Evolutionary conservation across 192 early-diverging fungal species (phyloP).

Genomic region (Oehlia diaphana): DNA sequence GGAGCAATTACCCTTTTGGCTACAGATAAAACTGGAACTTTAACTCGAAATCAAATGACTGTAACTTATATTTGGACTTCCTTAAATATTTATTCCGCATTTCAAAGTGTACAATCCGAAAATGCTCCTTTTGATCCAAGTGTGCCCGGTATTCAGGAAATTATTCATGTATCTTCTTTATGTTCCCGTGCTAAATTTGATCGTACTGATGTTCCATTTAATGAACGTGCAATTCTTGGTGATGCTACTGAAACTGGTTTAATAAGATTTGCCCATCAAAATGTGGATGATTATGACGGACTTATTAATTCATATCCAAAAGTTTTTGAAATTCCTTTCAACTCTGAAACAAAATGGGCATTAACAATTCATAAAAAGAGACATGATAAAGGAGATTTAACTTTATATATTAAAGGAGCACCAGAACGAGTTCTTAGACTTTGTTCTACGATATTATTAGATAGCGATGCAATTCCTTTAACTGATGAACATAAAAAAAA

Average conservation of each 20-base stretch:
- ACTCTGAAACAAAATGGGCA: slow-evolving; percentile 94
- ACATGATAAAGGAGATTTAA: slow-evolving; percentile 67
- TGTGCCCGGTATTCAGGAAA: slow-evolving; percentile 68
- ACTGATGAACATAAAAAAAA: slow-evolving; percentile 62
- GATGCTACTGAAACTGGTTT: slow-evolving; percentile 96
- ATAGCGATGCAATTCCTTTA: slow-evolving; percentile 57
- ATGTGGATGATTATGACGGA: slow-evolving; percentile 75
- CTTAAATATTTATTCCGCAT: slow-evolving; percentile 60
- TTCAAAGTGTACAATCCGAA: slow-evolving; percentile 45
- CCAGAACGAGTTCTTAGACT: slow-evolving; percentile 88
- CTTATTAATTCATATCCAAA: slow-evolving; percentile 70
- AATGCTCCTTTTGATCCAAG: slow-evolving; percentile 48
- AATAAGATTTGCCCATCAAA: slow-evolving; percentile 73
- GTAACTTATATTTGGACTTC: slow-evolving; percentile 89
- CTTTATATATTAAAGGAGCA: slow-evolving; percentile 91
- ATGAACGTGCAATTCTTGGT: slow-evolving; percentile 78
- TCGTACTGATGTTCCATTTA: slow-evolving; percentile 80
- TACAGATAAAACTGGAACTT: slow-evolving; percentile 96
- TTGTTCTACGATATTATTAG: slow-evolving; percentile 74
- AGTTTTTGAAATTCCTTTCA: slow-evolving; percentile 96
- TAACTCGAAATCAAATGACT: slow-evolving; percentile 97
- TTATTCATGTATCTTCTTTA: slow-evolving; percentile 76
- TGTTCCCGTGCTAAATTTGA: slow-evolving; percentile 92
- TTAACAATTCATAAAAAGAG: slow-evolving; percentile 84
- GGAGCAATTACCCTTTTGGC: slow-evolving; percentile 97